Evolutionary conservation across 495 filamentous ascomycete species (phyloP), one percentile per base, ranked within the genome.

Genomic region (Lasiosphaeriaceae sp.): DNA sequence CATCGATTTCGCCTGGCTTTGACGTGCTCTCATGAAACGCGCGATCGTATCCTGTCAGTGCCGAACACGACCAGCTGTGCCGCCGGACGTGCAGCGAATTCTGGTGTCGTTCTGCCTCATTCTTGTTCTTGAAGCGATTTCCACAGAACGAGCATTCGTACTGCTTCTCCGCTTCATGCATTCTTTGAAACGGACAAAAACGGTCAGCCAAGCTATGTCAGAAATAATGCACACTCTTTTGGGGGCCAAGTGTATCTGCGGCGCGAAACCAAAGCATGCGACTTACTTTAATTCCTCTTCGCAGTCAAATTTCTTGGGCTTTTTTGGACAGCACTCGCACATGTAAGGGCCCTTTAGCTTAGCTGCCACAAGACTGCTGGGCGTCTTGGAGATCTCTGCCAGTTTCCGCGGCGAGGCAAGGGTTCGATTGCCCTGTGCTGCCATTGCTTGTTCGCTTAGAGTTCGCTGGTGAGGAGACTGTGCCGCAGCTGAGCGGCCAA

Each of bases 91-190:
- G 94, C 16, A 98, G 85, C 2, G 91, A 96, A 59, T 97, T 98
- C 67, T 97, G 94, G 69, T 98, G 94, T 17, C 94, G 84, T 70
- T 98, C 94, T 6, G 94, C 94, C 75, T 98, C 94, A 60, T 98
- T 98, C 72, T 98, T 98, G 76, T 98, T 98, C 72, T 98, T 98
- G 80, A 98, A 98, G 20, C 92, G 83, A 70, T 97, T 97, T 43
- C 86, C 85, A 70, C 94, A 98, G 71, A 87, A 97, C 17, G 83
- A 79, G 68, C 94, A 98, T 52, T 85, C 85, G 71, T 97, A 97
- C 71, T 98, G 95, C 69, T 97, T 98, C 67, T 98, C 94, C 61
- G 88, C 85, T 63, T 92, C 88, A 65, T 98, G 94, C 11, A 72
- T 70, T 60, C 80, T 83, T 56, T 6, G 46, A 44, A 57, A 52